phyloP scores from a whole-genome alignment of 2,329 filamentous ascomycete species.

The Aspergillus sp. region DNA sequence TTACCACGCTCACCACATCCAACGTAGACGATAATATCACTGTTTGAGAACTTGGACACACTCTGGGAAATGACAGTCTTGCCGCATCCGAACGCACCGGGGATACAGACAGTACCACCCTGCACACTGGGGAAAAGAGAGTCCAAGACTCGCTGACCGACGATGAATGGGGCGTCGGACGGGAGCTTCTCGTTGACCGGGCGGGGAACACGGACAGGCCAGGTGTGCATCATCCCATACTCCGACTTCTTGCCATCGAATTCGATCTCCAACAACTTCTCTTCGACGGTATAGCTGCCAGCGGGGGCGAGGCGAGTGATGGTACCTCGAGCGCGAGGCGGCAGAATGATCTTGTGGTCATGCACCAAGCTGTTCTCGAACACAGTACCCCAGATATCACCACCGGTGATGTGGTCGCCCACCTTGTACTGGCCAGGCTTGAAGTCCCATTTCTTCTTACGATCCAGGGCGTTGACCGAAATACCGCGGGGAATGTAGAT shows the following conservation, averaged over 20 bases:
- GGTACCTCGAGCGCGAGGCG: slow-evolving; percentile 83
- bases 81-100: slow-evolving; percentile 95
- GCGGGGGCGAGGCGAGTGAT: slow-evolving; percentile 89
- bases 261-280: slow-evolving; percentile 92
- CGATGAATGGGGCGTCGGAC: slow-evolving; percentile 86
- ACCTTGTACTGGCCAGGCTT: slow-evolving; percentile 82
- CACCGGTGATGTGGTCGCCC: slow-evolving; percentile 93
- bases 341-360: slow-evolving; percentile 89
- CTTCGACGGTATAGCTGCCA: slow-evolving; percentile 89
- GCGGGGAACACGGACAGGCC: slow-evolving; percentile 94
- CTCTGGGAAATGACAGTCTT: slow-evolving; percentile 99
- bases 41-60: slow-evolving; percentile 99
- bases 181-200: slow-evolving; percentile 89
- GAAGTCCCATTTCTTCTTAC: slow-evolving; percentile 94
- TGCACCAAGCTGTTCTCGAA: slow-evolving; percentile 94
- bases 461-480: slow-evolving; percentile 80
- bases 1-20: slow-evolving; percentile 93
- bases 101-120: slow-evolving; percentile 96
- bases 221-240: slow-evolving; percentile 97
- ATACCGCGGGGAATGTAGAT: slow-evolving; percentile 99
- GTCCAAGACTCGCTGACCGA: slow-evolving; percentile 94
- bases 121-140: slow-evolving; percentile 95
- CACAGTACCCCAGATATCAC: slow-evolving; percentile 92
- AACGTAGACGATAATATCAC: slow-evolving; percentile 97
- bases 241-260: slow-evolving; percentile 95